Evolutionary conservation across 208 protist genomes (phyloP), one percentile per base, ranked within the genome.

Genomic region (Leishmania guyanensis): DNA sequence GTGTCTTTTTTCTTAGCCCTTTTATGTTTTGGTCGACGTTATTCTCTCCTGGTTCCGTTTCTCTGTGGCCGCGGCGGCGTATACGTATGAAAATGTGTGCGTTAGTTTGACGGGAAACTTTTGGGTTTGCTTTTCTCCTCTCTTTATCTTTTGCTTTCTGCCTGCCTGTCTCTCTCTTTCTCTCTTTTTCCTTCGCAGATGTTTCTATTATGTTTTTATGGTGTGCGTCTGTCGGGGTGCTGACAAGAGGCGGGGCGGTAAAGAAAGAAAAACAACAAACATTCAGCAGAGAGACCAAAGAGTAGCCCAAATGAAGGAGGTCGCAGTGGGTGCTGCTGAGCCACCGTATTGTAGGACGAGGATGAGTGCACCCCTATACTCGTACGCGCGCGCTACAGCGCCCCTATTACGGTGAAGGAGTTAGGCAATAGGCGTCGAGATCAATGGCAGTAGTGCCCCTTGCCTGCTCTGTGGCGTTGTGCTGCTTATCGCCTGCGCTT

Each of bases 161-260:
- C 51, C 39, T 80, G 20, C 39, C 26, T 69, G 39, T 26, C 22
- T 20, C 8, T 62, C 20, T 51, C 39, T 53, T 48, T 72, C 2
- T 17, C 12, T 72, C 22, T 17, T 2, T 26, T 68, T 54, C 43
- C 26, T 16, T 56, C 70, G 26, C 29, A 33, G 39, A 29, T 39
- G 17, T 26, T 29, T 74, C 68, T 36, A 43, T 78, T 76, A 14
- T 48, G 20, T 72, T 79, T 36, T 68, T 81, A 9, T 64, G 29
- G 5, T 22, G 17, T 17, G 10, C 33, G 50, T 50, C 9, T 62
- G 29, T 22, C 5, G 6, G 16, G 22, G 2, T 53, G 69, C 46
- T 33, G 69, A 26, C 26, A 69, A 36, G 64, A 39, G 10, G 33
- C 64, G 33, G 8, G 53, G 33, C 26, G 36, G 17, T 33, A 50